These are phyloP conservation scores for Helianthus tuberosus DNA, from an alignment of 129 eudicot genomes.

Conservation along the genomic window DNA sequence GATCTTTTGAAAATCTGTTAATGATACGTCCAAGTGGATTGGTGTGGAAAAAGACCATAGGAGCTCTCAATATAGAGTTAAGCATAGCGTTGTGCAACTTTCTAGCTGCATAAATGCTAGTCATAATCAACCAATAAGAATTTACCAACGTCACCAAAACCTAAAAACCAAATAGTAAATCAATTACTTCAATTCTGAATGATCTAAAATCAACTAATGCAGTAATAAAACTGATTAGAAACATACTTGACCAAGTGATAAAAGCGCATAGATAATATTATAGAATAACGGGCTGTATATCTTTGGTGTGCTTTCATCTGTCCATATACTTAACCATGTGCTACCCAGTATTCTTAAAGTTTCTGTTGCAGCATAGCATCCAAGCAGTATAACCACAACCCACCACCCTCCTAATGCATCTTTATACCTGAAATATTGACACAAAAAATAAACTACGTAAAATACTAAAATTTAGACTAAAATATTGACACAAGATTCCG, in stretches of 20 bases:
- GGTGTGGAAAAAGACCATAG: slow-evolving; percentile 97
- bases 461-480: neutral
- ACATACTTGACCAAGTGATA: slow-evolving; percentile 84
- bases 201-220: neutral
- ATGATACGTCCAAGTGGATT: slow-evolving; percentile 94
- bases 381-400: slow-evolving; percentile 72
- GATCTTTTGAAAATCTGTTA: slow-evolving; percentile 87
- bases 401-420: slow-evolving; percentile 89
- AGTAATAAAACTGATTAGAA: neutral
- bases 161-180: slow-evolving; percentile 43
- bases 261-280: slow-evolving; percentile 72
- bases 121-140: slow-evolving; percentile 86
- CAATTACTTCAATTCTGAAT: slow-evolving; percentile 19
- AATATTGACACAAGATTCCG: neutral
- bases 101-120: slow-evolving; percentile 89
- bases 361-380: slow-evolving; percentile 75
- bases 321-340: slow-evolving; percentile 96
- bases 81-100: slow-evolving; percentile 87
- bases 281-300: slow-evolving; percentile 60
- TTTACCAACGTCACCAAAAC: slow-evolving; percentile 80
- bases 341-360: slow-evolving; percentile 82
- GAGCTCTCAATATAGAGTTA: slow-evolving; percentile 74
- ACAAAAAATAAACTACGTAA: neutral
- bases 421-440: slow-evolving; percentile 61
- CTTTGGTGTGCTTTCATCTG: slow-evolving; percentile 71